Evolutionary conservation across 2,329 filamentous ascomycete genomes (phyloP).

Genomic region (Camillea tinctor): DNA sequence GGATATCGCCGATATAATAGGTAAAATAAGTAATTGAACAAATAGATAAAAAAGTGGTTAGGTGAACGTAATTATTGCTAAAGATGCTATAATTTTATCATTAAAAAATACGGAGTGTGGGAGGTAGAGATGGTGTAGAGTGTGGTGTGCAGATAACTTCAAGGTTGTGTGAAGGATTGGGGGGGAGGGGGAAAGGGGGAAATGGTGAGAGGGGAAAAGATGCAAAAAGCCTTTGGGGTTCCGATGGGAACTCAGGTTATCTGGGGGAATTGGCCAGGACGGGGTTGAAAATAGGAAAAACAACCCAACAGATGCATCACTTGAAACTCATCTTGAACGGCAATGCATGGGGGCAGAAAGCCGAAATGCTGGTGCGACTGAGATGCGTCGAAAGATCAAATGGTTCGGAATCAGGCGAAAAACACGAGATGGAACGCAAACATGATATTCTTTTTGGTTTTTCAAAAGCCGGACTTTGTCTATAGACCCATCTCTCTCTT

Average conservation of each 20-base stretch:
- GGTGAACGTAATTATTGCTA: not conserved
- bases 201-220: not conserved
- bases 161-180: slow-evolving; percentile 14
- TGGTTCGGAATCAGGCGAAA: slow-evolving; percentile 19
- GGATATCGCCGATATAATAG: not conserved
- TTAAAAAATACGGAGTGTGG: not conserved
- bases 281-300: not conserved
- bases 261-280: not conserved
- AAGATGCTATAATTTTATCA: not conserved
- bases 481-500: slow-evolving; percentile 13
- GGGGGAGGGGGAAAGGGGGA: no score
- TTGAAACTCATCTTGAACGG: slow-evolving; percentile 4
- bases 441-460: slow-evolving; percentile 14
- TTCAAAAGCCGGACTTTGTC: no score
- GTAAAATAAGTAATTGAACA: no score
- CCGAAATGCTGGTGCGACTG: slow-evolving; percentile 25
- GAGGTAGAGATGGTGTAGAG: slow-evolving; percentile 18
- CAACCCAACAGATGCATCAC: slow-evolving; percentile 11
- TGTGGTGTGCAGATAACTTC: slow-evolving; percentile 33
- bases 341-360: slow-evolving; percentile 18
- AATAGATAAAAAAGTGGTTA: not conserved
- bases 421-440: slow-evolving; percentile 6
- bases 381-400: slow-evolving; percentile 15
- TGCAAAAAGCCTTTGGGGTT: not conserved
- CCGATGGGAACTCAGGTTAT: not conserved